Conservation (phyloP, 306 rosid genomes). For the Dalbergia oliveri region DNA sequence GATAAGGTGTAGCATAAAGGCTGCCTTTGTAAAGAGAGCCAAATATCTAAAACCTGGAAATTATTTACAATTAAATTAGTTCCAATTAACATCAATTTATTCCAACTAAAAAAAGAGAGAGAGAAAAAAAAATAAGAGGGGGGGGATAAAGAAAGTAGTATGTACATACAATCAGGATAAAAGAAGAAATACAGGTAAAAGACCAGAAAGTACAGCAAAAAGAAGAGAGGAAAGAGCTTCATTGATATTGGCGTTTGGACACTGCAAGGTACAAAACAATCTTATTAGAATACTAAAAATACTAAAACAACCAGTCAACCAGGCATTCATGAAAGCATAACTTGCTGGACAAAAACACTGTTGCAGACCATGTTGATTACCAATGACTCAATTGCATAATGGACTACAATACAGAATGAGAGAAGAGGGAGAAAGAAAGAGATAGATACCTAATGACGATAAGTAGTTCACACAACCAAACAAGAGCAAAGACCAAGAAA, state of each 20-base stretch:
- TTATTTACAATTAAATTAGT: constrained; percentile 38
- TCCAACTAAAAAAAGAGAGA: constrained; percentile 10
- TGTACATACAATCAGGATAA: constrained; percentile 76
- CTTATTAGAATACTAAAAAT: constrained; percentile 57
- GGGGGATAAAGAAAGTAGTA: background rate
- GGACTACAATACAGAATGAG: too few species aligned
- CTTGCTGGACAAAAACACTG: background rate
- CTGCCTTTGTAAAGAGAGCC: constrained; percentile 93
- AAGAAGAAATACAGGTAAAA: constrained; percentile 98
- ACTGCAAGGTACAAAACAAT: constrained; percentile 63
- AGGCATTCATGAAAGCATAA: constrained; percentile 3
- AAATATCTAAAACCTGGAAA: constrained; percentile 89
- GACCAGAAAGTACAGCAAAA: constrained; percentile 91
- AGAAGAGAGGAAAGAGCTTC: constrained; percentile 99
- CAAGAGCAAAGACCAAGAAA: constrained; percentile 91
- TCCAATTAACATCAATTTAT: constrained; percentile 32
- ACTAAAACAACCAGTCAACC: constrained; percentile 14
- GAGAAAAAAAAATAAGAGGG: too few species aligned
- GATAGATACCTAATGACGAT: constrained; percentile 77
- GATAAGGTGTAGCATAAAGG: constrained; percentile 93
- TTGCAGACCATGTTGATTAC: too few species aligned
- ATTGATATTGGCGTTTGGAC: constrained; percentile 96
- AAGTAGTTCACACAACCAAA: constrained; percentile 93
- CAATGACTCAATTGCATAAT: too few species aligned
- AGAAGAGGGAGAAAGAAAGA: constrained; percentile 32